Evolutionary conservation across 805 yeast genomes (phyloP), one percentile per base, ranked within the genome.

Genomic region (Candida orba): DNA sequence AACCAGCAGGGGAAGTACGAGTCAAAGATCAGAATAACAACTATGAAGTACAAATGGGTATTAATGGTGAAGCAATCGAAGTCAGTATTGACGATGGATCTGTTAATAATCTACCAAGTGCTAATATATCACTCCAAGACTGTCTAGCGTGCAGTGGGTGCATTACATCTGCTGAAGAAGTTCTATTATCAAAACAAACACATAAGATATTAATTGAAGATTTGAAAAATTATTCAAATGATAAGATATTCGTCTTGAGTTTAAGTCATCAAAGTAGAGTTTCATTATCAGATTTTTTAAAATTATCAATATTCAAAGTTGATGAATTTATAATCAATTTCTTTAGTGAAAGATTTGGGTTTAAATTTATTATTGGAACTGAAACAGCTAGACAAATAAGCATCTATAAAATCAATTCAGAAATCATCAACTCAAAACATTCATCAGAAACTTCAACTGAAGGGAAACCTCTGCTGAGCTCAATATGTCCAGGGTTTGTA

Each of bases 61-160:
- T 62, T 20, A 68, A 71, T 36, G 87, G 85, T 4, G 71, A 73
- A 34, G 83, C 86, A 8, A 56, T 79, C 9, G 90, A 86, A 52
- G 89, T 88, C 3, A 76, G 82, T 6, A 72, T 74, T 37, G 81
- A 78, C 47, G 79, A 78, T 22, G 66, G 67, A 6, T 57, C 70
- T 4, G 69, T 72, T 1, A 45, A 40, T 10, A 50, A 69, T 17
- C 67, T 88, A 7, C 73, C 81, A 24, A 80, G 88, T 41, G 98
- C 97, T 0, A 91, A 85, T 50, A 91, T 93, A 38, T 84, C 93
- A 2, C 66, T 93, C 40, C 81, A 89, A 17, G 99, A 93, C 67
- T 93, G 99, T 64, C 68, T 93, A 42, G 99, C 99, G 0, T 93
- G 99, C 59, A 80, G 95, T 8, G 99, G 99, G 1, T 93, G 99